phyloP scores from a whole-genome alignment of 352 stramenopile genomes.

The Globisporangium recalcitrans region DNA sequence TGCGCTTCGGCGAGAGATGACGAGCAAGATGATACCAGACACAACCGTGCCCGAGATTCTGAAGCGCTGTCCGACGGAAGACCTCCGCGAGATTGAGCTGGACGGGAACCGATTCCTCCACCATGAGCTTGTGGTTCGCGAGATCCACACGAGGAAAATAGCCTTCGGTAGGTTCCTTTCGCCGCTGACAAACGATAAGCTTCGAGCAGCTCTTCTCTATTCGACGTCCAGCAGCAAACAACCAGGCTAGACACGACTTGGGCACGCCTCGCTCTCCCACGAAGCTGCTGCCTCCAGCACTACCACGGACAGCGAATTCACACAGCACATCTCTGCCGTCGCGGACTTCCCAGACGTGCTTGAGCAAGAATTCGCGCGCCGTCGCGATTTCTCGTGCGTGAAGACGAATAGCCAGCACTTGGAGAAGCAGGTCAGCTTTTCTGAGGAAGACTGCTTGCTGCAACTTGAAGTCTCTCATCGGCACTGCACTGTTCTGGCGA shows the following conservation, averaged over 20 bases:
- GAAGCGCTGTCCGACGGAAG: conserved; percentile 42
- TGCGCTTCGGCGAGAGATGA: conserved; percentile 59
- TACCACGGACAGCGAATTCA: conserved; percentile 28
- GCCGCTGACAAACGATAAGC: conserved; percentile 50
- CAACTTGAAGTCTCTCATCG: conserved; percentile 58
- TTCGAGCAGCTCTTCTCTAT: conserved; percentile 29
- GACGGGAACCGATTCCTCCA: conserved; percentile 46
- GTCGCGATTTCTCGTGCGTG: conserved; percentile 63
- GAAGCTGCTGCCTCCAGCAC: not conserved
- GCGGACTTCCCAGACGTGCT: conserved; percentile 57
- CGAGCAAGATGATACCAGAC: conserved; percentile 64
- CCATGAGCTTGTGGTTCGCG: conserved; percentile 48
- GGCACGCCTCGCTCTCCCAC: not conserved
- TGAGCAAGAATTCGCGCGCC: conserved; percentile 50
- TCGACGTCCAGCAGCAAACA: not conserved
- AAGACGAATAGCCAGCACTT: conserved; percentile 62
- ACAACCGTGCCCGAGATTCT: conserved; percentile 61
- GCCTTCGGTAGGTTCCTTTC: conserved; percentile 49
- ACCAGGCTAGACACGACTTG: not conserved
- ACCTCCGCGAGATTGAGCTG: conserved; percentile 45
- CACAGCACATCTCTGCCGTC: conserved; percentile 29
- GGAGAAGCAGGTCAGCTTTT: conserved; percentile 61
- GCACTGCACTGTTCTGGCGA: conserved; percentile 69
- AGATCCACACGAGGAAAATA: conserved; percentile 60
- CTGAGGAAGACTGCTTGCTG: conserved; percentile 65